phyloP scores from a whole-genome alignment of 495 filamentous ascomycete species.

The Aspergillus cristatus region DNA sequence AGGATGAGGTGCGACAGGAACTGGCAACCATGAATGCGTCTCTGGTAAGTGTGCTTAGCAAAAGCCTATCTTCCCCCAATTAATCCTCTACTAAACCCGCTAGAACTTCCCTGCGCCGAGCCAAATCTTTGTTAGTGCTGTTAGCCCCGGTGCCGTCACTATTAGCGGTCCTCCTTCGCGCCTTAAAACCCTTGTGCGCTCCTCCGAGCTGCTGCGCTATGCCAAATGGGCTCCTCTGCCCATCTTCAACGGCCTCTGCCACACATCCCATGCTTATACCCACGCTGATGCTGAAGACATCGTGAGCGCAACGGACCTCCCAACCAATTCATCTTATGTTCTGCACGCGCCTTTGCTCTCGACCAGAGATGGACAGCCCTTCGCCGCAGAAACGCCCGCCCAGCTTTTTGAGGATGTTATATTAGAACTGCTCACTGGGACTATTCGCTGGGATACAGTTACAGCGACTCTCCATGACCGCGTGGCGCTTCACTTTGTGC shows the following conservation, averaged over 20 bases:
- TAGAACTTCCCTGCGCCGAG: slow-evolving; percentile 7
- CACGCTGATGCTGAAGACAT: slow-evolving; percentile 42
- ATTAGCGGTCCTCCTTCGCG: slow-evolving; percentile 33
- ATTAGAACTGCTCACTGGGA: slow-evolving; percentile 22
- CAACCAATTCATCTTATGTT: not conserved
- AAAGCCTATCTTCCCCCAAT: too few relatives aligned
- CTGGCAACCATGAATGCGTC: slow-evolving; percentile 23
- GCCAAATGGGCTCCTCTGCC: slow-evolving; percentile 16
- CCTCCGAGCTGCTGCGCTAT: slow-evolving; percentile 15
- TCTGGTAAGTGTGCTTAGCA: too few relatives aligned
- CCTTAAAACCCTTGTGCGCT: slow-evolving; percentile 17
- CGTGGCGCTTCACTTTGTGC: slow-evolving; percentile 16
- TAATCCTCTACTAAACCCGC: slow-evolving; percentile 8
- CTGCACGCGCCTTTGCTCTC: slow-evolving; percentile 6
- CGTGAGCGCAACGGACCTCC: not conserved
- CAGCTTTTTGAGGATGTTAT: slow-evolving; percentile 24
- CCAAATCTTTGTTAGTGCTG: slow-evolving; percentile 28
- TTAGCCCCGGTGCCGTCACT: slow-evolving; percentile 14
- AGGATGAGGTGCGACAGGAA: slow-evolving; percentile 20
- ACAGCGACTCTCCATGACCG: slow-evolving; percentile 10
- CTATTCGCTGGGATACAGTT: slow-evolving; percentile 22
- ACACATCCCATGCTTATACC: slow-evolving; percentile 39
- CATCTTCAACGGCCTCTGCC: slow-evolving; percentile 28
- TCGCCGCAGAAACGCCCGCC: slow-evolving; percentile 5
- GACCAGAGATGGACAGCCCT: slow-evolving; percentile 11